These are phyloP conservation scores for Aspergillus sp. DNA, from an alignment of 2,329 filamentous ascomycete genomes.

Conservation along the genomic window DNA sequence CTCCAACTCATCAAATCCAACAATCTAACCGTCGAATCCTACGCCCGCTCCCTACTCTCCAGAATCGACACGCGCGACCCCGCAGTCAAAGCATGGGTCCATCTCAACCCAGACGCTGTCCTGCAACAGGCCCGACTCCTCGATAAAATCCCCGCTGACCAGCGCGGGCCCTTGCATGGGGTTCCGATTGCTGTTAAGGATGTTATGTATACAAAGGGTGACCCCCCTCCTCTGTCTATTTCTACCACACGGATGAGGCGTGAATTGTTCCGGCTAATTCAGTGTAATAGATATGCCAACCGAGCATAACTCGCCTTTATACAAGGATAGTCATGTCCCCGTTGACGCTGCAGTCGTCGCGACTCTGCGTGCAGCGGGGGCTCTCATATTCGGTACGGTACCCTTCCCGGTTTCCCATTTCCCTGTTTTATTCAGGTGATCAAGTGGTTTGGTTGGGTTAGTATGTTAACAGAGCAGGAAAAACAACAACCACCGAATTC, in stretches of 20 bases:
- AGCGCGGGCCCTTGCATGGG: conserved; percentile 59
- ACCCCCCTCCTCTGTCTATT: background rate
- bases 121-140: conserved; percentile 48
- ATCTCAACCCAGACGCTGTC: conserved; percentile 48
- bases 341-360: conserved; percentile 7
- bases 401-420: too few species aligned
- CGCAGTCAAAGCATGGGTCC: conserved; percentile 53
- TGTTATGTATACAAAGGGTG: conserved; percentile 59
- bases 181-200: conserved; percentile 62
- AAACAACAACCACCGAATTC: conserved; percentile 18
- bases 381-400: conserved; percentile 17
- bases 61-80: conserved; percentile 48
- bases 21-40: conserved; percentile 50
- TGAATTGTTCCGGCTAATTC: too few species aligned
- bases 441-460: too few species aligned
- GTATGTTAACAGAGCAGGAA: conserved; percentile 4
- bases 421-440: too few species aligned
- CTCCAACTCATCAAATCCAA: conserved; percentile 19
- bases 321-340: conserved; percentile 1
- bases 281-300: conserved; percentile 17
- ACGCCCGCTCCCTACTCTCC: conserved; percentile 49
- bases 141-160: conserved; percentile 48
- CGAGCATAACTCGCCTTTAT: conserved; percentile 9
- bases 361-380: conserved; percentile 7
- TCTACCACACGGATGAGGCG: too few species aligned